Evolutionary conservation across 805 yeast species (phyloP), one percentile per base, ranked within the genome.

Genomic region (Myxozyma vanderwaltii): DNA sequence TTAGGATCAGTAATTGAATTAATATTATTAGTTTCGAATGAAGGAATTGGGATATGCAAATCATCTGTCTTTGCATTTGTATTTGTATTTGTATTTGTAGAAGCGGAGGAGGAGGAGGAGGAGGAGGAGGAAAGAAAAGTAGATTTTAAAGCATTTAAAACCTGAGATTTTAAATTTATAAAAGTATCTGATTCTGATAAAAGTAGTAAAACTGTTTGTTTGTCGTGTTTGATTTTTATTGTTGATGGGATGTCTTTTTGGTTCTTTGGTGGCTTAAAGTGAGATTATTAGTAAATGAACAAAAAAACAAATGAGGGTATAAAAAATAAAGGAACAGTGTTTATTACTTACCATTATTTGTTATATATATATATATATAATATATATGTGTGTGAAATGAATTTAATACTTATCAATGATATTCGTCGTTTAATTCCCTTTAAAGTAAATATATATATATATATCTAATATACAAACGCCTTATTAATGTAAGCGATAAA

Each of bases 31-130:
- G 64, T 56, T 10, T 44, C 64, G 51, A 61, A 61, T 21, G 64
- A 61, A 23, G 64, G 62, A 33, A 44, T 48, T 12, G 64, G 64
- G 26, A 61, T 56, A 6, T 29, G 21, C 26, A 58, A 36, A 46
- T 53, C 57, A 33, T 51, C 36, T n/a, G 3, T 15, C 8, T 33
- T 36, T n/a, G 7, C 21, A 13, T 33, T n/a, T n/a, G n/a, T 31
- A 23, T 13, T 29, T 8, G 35, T n/a, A 19, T 43, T n/a, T 24
- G 56, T n/a, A n/a, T n/a, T n/a, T n/a, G n/a, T n/a, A n/a, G n/a
- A n/a, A n/a, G n/a, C n/a, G n/a, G n/a, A n/a, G n/a, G n/a, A n/a
- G n/a, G n/a, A n/a, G n/a, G n/a, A n/a, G n/a, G n/a, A n/a, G n/a
- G n/a, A n/a, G n/a, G n/a, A n/a, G n/a, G n/a, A n/a, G n/a, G n/a